Percentiles rank a stretch among this genome's conserved stretches.
Evolutionary conservation across 208 protist species (phyloP).

Genomic region (Angomonas ambiguus): DNA sequence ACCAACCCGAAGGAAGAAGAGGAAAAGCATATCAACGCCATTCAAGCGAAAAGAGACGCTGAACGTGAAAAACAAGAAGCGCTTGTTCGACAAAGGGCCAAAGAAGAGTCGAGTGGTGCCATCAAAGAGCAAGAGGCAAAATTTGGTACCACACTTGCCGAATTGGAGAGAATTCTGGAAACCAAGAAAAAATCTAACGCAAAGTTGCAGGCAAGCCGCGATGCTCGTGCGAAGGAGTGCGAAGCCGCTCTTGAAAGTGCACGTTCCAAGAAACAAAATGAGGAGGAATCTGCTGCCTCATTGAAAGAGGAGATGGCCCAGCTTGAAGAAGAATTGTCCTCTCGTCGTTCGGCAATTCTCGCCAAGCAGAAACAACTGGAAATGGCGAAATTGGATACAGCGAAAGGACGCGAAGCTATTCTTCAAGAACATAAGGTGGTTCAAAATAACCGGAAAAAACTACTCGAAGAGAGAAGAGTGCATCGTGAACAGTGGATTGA

Average conservation of each 20-base stretch:
- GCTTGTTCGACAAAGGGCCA: constrained; percentile 57
- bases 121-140: constrained; percentile 82
- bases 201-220: constrained; percentile 65
- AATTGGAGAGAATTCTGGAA: constrained; percentile 73
- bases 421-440: constrained; percentile 66
- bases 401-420: constrained; percentile 80
- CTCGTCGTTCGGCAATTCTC: constrained; percentile 66
- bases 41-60: constrained; percentile 76
- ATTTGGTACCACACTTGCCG: constrained; percentile 63
- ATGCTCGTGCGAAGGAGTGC: constrained; percentile 72
- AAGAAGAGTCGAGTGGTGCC: constrained; percentile 57
- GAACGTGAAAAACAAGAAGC: constrained; percentile 66
- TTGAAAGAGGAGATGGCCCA: constrained; percentile 77
- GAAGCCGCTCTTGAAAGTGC: constrained; percentile 87
- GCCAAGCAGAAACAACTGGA: constrained; percentile 86
- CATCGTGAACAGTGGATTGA: constrained; percentile 88
- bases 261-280: constrained; percentile 84
- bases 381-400: constrained; percentile 80
- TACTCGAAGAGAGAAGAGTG: constrained; percentile 62
- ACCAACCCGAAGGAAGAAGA: constrained; percentile 89
- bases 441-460: constrained; percentile 62
- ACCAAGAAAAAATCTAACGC: constrained; percentile 80
- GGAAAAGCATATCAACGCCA: constrained; percentile 68
- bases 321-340: constrained; percentile 75
- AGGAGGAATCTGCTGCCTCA: constrained; percentile 60